These are phyloP conservation scores for Cryptococcus deneoformans DNA, from an alignment of 1,284 basidiomycete species.

Conservation along the genomic window DNA sequence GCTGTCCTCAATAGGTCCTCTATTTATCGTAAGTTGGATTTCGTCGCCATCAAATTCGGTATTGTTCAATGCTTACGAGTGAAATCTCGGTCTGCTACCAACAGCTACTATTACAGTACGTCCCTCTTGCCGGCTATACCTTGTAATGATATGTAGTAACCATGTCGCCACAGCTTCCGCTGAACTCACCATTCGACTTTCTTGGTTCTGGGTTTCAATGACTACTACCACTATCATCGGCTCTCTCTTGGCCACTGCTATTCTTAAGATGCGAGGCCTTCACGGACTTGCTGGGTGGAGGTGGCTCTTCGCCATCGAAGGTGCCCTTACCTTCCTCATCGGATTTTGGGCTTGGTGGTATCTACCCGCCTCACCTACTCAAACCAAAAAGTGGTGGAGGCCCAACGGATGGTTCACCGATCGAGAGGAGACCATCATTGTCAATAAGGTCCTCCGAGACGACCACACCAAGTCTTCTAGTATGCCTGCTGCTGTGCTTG, in stretches of 20 bases:
- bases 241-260: constrained; percentile 38
- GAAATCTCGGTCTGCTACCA: background rate
- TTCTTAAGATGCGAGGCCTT: constrained; percentile 40
- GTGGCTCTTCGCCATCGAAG: constrained; percentile 25
- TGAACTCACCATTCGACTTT: constrained; percentile 47
- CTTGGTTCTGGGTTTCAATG: constrained; percentile 45
- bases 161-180: constrained; percentile 1
- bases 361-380: constrained; percentile 43
- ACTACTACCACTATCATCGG: constrained; percentile 26
- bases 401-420: constrained; percentile 60
- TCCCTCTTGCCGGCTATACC: background rate
- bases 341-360: constrained; percentile 38
- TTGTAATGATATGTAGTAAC: background rate
- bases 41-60: too few relatives aligned
- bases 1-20: too few relatives aligned
- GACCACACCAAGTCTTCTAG: constrained; percentile 32
- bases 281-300: constrained; percentile 21
- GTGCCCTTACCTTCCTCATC: constrained; percentile 23
- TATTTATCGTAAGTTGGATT: too few relatives aligned
- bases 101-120: constrained; percentile 45
- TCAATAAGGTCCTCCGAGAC: constrained; percentile 52
- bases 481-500: background rate
- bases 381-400: constrained; percentile 56
- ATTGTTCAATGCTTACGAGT: too few relatives aligned
- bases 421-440: constrained; percentile 50